Percentiles rank a stretch among this genome's conserved stretches.
These are phyloP conservation scores for Suillus luteus DNA, from an alignment of 768 basidiomycete genomes.

Conservation along the genomic window DNA sequence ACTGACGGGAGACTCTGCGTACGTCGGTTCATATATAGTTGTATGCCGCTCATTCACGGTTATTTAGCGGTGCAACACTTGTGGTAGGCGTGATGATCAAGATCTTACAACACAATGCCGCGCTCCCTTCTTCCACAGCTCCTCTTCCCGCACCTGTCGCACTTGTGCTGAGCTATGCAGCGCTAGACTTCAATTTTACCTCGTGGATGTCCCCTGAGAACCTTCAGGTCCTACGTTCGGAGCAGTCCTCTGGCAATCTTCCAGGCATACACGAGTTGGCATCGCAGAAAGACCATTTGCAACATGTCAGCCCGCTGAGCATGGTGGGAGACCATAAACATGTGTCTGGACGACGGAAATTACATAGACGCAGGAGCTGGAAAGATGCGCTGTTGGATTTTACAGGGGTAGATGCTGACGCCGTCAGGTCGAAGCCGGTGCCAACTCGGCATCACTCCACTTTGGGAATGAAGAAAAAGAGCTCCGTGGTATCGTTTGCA, in stretches of 20 bases:
- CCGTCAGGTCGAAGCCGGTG: constrained; percentile 31
- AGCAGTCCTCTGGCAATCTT: constrained; percentile 84
- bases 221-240: constrained; percentile 79
- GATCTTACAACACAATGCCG: constrained; percentile 66
- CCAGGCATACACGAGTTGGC: constrained; percentile 69
- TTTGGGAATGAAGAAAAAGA: constrained; percentile 29
- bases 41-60: constrained; percentile 16
- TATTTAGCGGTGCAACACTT: constrained; percentile 79
- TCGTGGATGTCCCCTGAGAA: constrained; percentile 93
- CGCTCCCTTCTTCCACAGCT: constrained; percentile 26
- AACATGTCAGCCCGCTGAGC: constrained; percentile 86
- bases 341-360: constrained; percentile 37
- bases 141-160: constrained; percentile 74
- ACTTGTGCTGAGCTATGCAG: constrained; percentile 87
- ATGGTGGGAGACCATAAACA: constrained; percentile 78
- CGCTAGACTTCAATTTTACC: constrained; percentile 96
- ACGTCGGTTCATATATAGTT: constrained; percentile 38
- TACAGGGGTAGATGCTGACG: constrained; percentile 38
- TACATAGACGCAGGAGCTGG: constrained; percentile 60
- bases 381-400: constrained; percentile 57
- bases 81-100: constrained; percentile 84
- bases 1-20: constrained; percentile 97
- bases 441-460: constrained; percentile 20
- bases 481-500: constrained; percentile 29
- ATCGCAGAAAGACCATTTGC: constrained; percentile 84